Evolutionary conservation across 1,284 basidiomycete species (phyloP).

Genomic region (Puccinia coronata): DNA sequence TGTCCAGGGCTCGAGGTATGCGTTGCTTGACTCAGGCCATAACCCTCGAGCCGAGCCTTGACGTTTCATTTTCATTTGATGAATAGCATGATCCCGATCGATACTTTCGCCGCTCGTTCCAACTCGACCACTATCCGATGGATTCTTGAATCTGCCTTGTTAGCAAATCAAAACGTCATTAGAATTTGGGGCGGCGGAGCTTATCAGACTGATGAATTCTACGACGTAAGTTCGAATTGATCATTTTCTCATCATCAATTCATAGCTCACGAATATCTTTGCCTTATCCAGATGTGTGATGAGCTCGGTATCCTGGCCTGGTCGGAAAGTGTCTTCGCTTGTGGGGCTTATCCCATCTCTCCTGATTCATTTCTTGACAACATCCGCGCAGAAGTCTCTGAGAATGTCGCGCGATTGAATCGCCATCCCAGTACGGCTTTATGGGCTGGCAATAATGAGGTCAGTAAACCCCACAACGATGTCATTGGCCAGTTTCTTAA

Average conservation of each 20-base stretch:
- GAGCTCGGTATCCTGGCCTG: slow-evolving; percentile 68
- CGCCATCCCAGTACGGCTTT: slow-evolving; percentile 66
- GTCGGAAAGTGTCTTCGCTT: slow-evolving; percentile 63
- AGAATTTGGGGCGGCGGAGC: slow-evolving; percentile 55
- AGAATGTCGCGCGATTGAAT: slow-evolving; percentile 67
- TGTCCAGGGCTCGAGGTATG: slow-evolving; percentile 53
- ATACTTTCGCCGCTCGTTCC: slow-evolving; percentile 31
- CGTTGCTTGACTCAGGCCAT: background rate
- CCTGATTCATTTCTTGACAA: slow-evolving; percentile 63
- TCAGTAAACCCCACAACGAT: slow-evolving; percentile 64
- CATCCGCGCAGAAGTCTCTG: slow-evolving; percentile 65
- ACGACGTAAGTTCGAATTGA: slow-evolving; percentile 45
- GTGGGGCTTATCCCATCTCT: slow-evolving; percentile 45
- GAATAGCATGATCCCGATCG: slow-evolving; percentile 43
- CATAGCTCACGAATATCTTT: slow-evolving; percentile 62
- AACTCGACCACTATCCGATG: slow-evolving; percentile 51
- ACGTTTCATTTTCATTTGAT: background rate
- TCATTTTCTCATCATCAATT: background rate
- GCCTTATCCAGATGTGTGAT: slow-evolving; percentile 64
- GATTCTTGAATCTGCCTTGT: slow-evolving; percentile 51
- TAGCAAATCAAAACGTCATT: slow-evolving; percentile 53
- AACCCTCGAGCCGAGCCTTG: background rate
- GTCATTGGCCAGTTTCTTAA: slow-evolving; percentile 67
- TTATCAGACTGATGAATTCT: slow-evolving; percentile 52
- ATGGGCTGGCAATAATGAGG: slow-evolving; percentile 68